Conservation (phyloP, 108 stramenopile species). For the Licmophora abbreviata region DNA sequence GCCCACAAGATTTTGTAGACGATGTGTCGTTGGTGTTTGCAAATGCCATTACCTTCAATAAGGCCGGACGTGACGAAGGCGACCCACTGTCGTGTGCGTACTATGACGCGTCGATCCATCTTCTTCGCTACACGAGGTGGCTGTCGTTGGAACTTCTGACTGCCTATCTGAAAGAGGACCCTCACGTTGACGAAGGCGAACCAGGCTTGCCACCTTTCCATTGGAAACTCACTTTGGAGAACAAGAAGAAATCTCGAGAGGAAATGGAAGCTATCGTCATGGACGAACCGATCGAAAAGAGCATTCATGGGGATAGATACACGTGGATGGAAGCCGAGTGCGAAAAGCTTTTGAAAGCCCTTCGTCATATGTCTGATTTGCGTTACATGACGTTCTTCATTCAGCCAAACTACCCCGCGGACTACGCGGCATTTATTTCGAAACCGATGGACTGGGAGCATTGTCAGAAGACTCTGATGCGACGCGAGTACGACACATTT, state of each 20-base stretch:
- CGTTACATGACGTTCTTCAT: constrained; percentile 64
- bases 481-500: constrained; percentile 61
- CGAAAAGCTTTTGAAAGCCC: constrained; percentile 70
- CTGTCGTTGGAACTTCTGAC: constrained; percentile 65
- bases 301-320: constrained; percentile 61
- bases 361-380: constrained; percentile 64
- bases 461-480: constrained; percentile 52
- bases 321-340: constrained; percentile 76
- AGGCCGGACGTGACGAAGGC: constrained; percentile 70
- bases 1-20: constrained; percentile 59
- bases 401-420: constrained; percentile 45
- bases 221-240: constrained; percentile 65
- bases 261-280: constrained; percentile 78
- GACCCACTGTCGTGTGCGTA: constrained; percentile 81
- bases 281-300: constrained; percentile 61
- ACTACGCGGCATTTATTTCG: constrained; percentile 73
- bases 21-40: constrained; percentile 77
- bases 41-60: constrained; percentile 78
- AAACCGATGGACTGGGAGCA: constrained; percentile 80
- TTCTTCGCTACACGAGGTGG: constrained; percentile 77
- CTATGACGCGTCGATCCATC: constrained; percentile 78
- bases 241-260: constrained; percentile 55
- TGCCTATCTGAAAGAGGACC: constrained; percentile 36
- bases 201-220: constrained; percentile 39
- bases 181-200: constrained; percentile 26